Percentiles rank a stretch among this genome's conserved stretches.
These are phyloP conservation scores for Amanita pallidorosea DNA, from an alignment of 768 basidiomycete genomes.

Conservation along the genomic window DNA sequence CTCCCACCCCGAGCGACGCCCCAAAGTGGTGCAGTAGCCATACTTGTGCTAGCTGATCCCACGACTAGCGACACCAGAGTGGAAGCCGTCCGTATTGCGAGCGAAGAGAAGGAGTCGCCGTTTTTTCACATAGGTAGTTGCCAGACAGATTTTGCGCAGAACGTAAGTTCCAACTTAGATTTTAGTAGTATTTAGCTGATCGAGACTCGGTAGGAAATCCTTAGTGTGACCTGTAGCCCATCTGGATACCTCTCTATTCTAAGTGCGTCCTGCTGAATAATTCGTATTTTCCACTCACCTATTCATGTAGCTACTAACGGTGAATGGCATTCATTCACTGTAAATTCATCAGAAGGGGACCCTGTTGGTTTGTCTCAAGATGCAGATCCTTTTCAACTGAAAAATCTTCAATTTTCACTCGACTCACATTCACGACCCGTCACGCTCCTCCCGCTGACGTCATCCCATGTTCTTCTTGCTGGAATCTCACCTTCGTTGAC, in stretches of 20 bases:
- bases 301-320: conserved; percentile 29
- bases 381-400: conserved; percentile 13
- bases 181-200: conserved; percentile 3
- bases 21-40: conserved; percentile 13
- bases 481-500: conserved; percentile 24
- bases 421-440: conserved; percentile 12
- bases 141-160: conserved; percentile 18
- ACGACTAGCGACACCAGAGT: background rate
- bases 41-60: conserved; percentile 9
- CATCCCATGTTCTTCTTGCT: conserved; percentile 50
- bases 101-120: background rate
- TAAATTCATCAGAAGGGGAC: conserved; percentile 15
- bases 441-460: conserved; percentile 38
- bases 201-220: conserved; percentile 20
- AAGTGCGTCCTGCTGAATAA: conserved; percentile 22
- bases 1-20: conserved; percentile 13
- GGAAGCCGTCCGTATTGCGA: background rate
- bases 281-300: background rate
- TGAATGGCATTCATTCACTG: conserved; percentile 26
- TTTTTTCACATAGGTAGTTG: conserved; percentile 9
- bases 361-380: conserved; percentile 14
- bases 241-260: conserved; percentile 40
- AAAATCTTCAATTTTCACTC: conserved; percentile 13
- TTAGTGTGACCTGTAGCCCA: conserved; percentile 29
- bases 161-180: conserved; percentile 15